Evolutionary conservation across 768 basidiomycete species (phyloP), one percentile per base, ranked within the genome.

Genomic region (Cantharellus cinnabarinus): DNA sequence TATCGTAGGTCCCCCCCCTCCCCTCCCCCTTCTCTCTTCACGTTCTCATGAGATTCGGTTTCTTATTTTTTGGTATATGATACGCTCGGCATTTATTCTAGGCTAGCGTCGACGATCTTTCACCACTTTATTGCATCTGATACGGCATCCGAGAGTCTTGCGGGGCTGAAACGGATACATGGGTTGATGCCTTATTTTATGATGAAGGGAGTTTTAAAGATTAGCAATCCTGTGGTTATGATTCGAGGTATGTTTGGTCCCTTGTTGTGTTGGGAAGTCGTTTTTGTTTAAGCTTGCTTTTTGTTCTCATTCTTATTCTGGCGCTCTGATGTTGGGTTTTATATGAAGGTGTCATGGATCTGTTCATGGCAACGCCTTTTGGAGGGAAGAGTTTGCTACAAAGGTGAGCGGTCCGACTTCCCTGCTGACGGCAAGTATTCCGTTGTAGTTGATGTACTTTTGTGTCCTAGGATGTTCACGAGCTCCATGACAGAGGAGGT

Each of bases 101-200:
- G 93, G 41, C 74, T 98, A 63, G 95, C 95, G 0, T 94, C 95
- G 3, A 93, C 95, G 2, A 82, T 97, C 44, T 99, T 98, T 68
- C 93, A 97, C 64, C 83, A 85, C 42, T 93, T 90, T 65, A 80
- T 95, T 39, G 95, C 95, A 0, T 79, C 90, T 29, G 95, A 99
- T 68, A 82, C 82, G 61, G 85, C 90, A 3, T 91, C 90, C 3
- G 87, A 94, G 64, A 84, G 83, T 3, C 84, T 98, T 65, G 76
- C 88, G 10, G 78, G 80, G 60, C 71, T 99, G 61, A 98, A 97
- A 72, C 78, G 93, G 54, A 79, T 95, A 50, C 95, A 99, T 67
- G 90, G 91, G 1, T 71, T 94, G 57, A 95, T 98, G 89, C 95
- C 95, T 3, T 99, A 99, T 69, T 89, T 98, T 66, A 81, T 98